Base-by-base conservation (phyloP, 2,329 filamentous ascomycete genomes). In the Pseudogymnoascus sp. region DNA sequence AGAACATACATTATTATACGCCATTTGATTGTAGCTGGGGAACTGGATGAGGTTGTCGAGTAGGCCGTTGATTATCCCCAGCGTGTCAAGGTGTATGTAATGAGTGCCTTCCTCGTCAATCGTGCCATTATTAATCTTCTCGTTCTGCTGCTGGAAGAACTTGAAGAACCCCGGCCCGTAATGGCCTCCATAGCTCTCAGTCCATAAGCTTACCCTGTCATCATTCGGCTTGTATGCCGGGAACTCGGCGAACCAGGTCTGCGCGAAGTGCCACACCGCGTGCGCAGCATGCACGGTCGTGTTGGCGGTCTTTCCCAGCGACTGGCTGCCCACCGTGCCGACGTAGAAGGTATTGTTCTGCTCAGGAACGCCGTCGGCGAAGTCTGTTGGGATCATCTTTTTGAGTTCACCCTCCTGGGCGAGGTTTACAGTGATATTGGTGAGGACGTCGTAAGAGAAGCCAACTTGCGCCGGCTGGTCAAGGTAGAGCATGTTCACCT, bases 61-160 rank as follows among this genome's bases (percentile, higher is more conserved):
- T 63, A 85, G 82, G 11, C 87, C 88, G 70, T 90, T 89, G 64
- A 89, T 77, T 64, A 91, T 87, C 24, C 87, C 87, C 0, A 91
- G 72, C 0, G 87, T 82, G 16, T 77, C 77, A 5, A 91, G 76
- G 62, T 82, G 79, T 59, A 89, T 81, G 28, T 82, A 78, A 6
- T 86, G 74, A 1, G 82, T 84, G 31, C 74, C 76, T 62, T 81
- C 79, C 11, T 71, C 73, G 6, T 78, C 70, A 2, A 83, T 65
- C 1, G 77, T 71, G 3, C 84, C 81, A 59, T 77, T 79, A 16
- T 72, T 68, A 8, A 82, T 80, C 62, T 77, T 77, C 11, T 78
- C 73, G 68, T 90, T 91, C 73, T 90, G 85, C 62, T 81, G 72
- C 68, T 87, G 78, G 73, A 80, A 82, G 50, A 76, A 75, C n/a